A percentile compares a stretch with the other conserved stretches of the same genome.
Evolutionary conservation across 2,329 filamentous ascomycete genomes (phyloP).

Genomic region (Talaromyces piceae): DNA sequence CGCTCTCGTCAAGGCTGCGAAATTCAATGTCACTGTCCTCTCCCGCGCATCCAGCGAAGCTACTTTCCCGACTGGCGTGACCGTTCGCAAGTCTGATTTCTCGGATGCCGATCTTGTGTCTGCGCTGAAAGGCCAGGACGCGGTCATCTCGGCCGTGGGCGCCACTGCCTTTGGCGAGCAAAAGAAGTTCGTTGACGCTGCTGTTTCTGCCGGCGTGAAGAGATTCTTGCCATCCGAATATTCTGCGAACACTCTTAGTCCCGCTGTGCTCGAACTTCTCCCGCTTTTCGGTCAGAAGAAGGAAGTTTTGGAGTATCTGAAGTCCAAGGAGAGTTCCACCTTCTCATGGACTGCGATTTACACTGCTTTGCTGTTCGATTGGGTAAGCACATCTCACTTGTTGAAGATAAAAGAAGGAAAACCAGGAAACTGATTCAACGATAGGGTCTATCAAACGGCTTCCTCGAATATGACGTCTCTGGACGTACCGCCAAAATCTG

Average conservation of each 20-base stretch:
- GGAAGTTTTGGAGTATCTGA: slow-evolving; percentile 44
- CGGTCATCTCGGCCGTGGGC: slow-evolving; percentile 23
- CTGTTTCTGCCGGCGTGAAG: slow-evolving; percentile 23
- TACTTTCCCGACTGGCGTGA: slow-evolving; percentile 17
- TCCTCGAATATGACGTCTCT: slow-evolving; percentile 46
- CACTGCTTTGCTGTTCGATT: slow-evolving; percentile 56
- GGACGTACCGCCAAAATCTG: slow-evolving; percentile 47
- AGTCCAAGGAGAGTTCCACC: slow-evolving; percentile 36
- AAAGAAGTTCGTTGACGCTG: slow-evolving; percentile 24
- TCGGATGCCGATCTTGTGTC: slow-evolving; percentile 16
- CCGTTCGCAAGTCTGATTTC: slow-evolving; percentile 19
- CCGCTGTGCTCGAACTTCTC: slow-evolving; percentile 17
- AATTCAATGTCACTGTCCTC: slow-evolving; percentile 19
- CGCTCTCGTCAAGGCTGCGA: slow-evolving; percentile 11
- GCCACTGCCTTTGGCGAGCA: slow-evolving; percentile 19
- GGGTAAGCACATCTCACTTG: slow-evolving; percentile 22
- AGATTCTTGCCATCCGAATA: slow-evolving; percentile 30
- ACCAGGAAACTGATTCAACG: too few relatives aligned
- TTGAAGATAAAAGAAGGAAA: slow-evolving; percentile 17
- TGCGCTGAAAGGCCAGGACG: slow-evolving; percentile 23
- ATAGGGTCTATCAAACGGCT: slow-evolving; percentile 41
- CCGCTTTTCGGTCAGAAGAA: slow-evolving; percentile 21
- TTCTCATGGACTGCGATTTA: slow-evolving; percentile 56
- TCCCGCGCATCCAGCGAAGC: slow-evolving; percentile 17
- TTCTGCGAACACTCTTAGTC: slow-evolving; percentile 20